Conservation (phyloP, 2,329 filamentous ascomycete genomes). For the Tolypocladium guangdongense region DNA sequence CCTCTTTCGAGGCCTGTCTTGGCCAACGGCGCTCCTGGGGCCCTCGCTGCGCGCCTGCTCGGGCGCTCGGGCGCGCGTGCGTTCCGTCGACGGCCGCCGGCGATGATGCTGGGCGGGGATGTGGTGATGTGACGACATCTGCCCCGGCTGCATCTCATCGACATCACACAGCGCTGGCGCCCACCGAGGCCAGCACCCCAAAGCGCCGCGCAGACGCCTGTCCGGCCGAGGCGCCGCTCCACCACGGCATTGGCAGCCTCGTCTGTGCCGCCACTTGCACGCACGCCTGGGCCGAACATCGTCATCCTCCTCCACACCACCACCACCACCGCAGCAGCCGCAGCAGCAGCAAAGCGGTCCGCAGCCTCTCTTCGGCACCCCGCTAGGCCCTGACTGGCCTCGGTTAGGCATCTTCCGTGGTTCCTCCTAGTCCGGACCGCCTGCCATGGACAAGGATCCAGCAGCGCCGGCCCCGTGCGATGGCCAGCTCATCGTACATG, state of each 20-base stretch:
- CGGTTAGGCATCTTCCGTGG: too few species aligned
- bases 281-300: neutral
- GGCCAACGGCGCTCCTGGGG: neutral
- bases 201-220: neutral
- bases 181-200: neutral
- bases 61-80: neutral
- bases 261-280: neutral
- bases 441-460: neutral
- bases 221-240: neutral
- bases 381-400: too few species aligned
- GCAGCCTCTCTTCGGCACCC: too few species aligned
- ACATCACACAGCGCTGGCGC: neutral
- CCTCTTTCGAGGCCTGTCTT: too few species aligned
- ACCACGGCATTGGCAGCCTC: neutral
- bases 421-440: neutral
- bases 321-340: neutral
- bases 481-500: constrained; percentile 1
- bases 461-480: neutral
- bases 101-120: neutral
- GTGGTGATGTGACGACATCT: neutral
- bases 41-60: neutral
- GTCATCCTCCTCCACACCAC: neutral
- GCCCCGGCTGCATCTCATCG: neutral
- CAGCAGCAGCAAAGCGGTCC: neutral
- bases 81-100: neutral